Evolutionary conservation across 495 filamentous ascomycete genomes (phyloP).

Genomic region (Cercophora sp.): DNA sequence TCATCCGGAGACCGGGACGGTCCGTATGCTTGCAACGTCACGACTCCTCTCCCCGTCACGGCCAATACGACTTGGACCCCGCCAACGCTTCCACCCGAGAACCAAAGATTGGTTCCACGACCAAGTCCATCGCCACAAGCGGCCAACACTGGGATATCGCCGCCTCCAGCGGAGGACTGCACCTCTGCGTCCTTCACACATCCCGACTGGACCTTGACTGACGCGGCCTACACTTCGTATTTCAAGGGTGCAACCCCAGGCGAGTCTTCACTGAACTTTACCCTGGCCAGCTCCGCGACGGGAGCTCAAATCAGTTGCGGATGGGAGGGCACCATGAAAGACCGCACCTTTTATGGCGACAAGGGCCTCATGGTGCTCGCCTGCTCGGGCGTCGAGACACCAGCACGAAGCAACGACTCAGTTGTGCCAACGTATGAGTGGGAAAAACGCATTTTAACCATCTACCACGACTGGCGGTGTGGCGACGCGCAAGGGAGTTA

Average conservation of each 20-base stretch:
- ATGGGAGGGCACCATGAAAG: not conserved
- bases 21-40: not conserved
- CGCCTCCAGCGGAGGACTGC: not conserved
- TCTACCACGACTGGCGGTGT: not conserved
- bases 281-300: not conserved
- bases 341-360: not conserved
- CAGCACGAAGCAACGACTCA: not conserved
- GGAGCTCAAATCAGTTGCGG: not conserved
- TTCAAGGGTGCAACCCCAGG: not conserved
- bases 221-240: not conserved
- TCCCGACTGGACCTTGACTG: not conserved
- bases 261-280: not conserved
- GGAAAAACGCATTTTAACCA: not conserved
- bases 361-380: not conserved
- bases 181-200: not conserved
- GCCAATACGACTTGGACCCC: not conserved
- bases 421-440: not conserved
- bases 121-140: not conserved
- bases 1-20: not conserved
- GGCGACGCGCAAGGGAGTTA: not conserved
- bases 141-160: not conserved
- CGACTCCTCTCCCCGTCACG: not conserved
- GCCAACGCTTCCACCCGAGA: not conserved
- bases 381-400: not conserved
- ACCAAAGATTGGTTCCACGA: not conserved